Base-by-base conservation (phyloP, 495 filamentous ascomycete genomes). In the Haplographium delicatum region DNA sequence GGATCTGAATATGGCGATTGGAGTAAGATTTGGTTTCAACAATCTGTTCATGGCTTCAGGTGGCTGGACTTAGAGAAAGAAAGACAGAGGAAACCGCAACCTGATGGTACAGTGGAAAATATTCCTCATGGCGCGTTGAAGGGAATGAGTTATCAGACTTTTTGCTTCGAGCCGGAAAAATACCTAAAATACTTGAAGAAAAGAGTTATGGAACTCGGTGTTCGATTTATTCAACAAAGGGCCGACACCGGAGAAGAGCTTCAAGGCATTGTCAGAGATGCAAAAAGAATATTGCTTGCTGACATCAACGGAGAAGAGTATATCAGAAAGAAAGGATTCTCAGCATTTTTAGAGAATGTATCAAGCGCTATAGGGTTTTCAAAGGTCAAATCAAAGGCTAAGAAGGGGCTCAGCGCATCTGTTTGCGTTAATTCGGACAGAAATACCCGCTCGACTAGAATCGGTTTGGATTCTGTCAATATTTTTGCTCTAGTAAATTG, bases 101-200 rank as follows among this genome's bases (percentile, higher is more conserved):
- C 3, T 2, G 13, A 6, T 13, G 6, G 6, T 10, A 9, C 22
- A 9, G 5, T 4, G 7, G 40, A 44, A 7, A 26, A 44, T 5
- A 24, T 15, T 3, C 47, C 47, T 10, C 8, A 24, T 0, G 35
- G 30, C 19, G 35, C 44, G 28, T 31, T 51, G 7, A 54, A 51
- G 31, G 56, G 51, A 4, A 31, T 59, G 9, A 42, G 28, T n/a
- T 59, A 54, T 22, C 11, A 26, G 33, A 51, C 19, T 20, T 19
- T 59, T 3, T 46, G 40, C 24, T 46, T 59, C n/a, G 43, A 59
- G 43, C 38, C 52, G 7, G 51, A 51, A 27, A 27, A 33, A 13
- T 59, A 59, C 38, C 27, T 59, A 9, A 2, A n/a, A 2, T 50
- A 51, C 30, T 8, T 51, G 3, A 34, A 33, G n/a, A 18, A 33